Conservation (phyloP, 805 yeast genomes). For the Metschnikowia lochheadii region DNA sequence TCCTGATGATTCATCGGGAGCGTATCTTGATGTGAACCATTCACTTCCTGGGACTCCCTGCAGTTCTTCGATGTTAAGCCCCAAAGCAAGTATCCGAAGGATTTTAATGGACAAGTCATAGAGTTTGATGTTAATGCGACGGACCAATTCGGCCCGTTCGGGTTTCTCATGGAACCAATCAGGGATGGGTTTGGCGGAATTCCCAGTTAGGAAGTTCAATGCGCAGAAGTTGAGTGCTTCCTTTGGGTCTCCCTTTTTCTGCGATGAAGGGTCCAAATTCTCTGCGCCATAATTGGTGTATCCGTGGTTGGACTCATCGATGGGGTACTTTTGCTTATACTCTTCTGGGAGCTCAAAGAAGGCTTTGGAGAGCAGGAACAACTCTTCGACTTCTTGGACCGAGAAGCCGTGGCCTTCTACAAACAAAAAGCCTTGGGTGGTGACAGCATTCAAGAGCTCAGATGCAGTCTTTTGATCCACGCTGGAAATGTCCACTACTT, state of each 20-base stretch:
- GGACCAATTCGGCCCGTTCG: constrained; percentile 39
- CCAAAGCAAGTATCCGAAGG: constrained; percentile 55
- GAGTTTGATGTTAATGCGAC: constrained; percentile 39
- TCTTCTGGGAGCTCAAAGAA: constrained; percentile 50
- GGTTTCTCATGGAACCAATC: constrained; percentile 41
- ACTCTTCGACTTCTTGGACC: constrained; percentile 47
- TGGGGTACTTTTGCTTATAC: constrained; percentile 48
- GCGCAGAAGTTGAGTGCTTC: constrained; percentile 67
- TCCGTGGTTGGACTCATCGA: constrained; percentile 57
- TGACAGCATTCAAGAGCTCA: constrained; percentile 53
- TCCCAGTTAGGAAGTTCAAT: constrained; percentile 49
- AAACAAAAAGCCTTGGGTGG: constrained; percentile 61
- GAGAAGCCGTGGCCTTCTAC: constrained; percentile 66
- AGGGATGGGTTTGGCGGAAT: constrained; percentile 42
- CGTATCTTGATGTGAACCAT: constrained; percentile 65
- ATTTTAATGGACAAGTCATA: constrained; percentile 47
- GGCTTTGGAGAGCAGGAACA: constrained; percentile 46
- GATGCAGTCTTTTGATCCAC: constrained; percentile 43
- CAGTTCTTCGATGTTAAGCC: constrained; percentile 55
- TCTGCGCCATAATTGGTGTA: constrained; percentile 56
- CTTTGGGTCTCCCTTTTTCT: constrained; percentile 53
- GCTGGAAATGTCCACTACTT: constrained; percentile 55
- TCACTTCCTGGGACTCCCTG: constrained; percentile 32
- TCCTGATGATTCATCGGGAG: constrained; percentile 50
- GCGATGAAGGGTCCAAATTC: constrained; percentile 37